phyloP scores from a whole-genome alignment of 1,284 basidiomycete genomes.

The Papiliotrema laurentii region DNA sequence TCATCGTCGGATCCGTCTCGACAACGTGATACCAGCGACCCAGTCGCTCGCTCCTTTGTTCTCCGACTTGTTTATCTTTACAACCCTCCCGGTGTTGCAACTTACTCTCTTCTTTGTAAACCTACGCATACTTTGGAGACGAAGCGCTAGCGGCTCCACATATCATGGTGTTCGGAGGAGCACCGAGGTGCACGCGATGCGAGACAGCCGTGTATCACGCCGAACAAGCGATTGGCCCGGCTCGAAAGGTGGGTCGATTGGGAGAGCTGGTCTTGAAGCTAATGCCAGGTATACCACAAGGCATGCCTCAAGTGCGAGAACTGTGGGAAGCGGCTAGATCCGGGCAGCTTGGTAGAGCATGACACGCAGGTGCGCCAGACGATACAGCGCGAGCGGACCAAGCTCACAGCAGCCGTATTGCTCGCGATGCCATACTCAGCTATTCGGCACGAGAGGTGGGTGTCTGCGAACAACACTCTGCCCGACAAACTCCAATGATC shows the following conservation, averaged over 20 bases:
- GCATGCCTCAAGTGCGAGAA: constrained; percentile 46
- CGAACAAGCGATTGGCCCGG: constrained; percentile 48
- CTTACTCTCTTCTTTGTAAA: too few species aligned
- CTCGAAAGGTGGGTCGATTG: constrained; percentile 39
- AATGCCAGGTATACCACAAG: constrained; percentile 48
- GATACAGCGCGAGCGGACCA: neutral
- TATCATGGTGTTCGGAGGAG: constrained; percentile 23
- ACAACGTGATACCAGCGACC: too few species aligned
- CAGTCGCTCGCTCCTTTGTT: too few species aligned
- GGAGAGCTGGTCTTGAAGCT: too few species aligned
- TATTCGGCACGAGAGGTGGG: constrained; percentile 44
- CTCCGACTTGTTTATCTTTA: too few species aligned
- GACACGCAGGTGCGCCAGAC: constrained; percentile 36
- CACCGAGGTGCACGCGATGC: constrained; percentile 45
- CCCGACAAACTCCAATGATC: too few species aligned
- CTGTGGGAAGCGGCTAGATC: constrained; percentile 48
- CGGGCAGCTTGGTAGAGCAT: constrained; percentile 45
- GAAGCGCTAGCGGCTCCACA: too few species aligned
- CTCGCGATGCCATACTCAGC: constrained; percentile 41
- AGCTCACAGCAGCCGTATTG: constrained; percentile 39
- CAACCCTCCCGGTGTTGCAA: too few species aligned
- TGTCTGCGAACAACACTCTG: neutral
- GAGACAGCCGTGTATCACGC: constrained; percentile 45
- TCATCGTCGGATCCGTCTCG: too few species aligned
- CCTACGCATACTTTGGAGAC: too few species aligned